A percentile compares a stretch with the other conserved stretches of the same genome.
These are phyloP conservation scores for Lachnellula suecica DNA, from an alignment of 2,329 filamentous ascomycete genomes.

Conservation along the genomic window DNA sequence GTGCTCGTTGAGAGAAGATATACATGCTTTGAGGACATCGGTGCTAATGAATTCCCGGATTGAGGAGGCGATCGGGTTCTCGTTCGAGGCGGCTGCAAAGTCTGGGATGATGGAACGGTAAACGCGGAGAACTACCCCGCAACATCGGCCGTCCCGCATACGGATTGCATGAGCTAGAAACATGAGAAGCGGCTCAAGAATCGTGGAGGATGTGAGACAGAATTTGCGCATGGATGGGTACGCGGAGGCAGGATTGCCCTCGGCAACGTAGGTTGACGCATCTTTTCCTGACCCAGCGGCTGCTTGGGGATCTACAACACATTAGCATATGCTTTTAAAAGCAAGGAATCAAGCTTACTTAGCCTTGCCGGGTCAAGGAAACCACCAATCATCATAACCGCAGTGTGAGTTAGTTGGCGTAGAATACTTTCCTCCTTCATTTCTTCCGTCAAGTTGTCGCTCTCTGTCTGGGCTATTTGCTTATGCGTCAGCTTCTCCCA, in stretches of 20 bases:
- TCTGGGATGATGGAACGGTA: constrained; percentile 82
- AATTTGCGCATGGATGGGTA: constrained; percentile 72
- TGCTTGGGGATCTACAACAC: constrained; percentile 16
- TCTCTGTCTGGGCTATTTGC: constrained; percentile 61
- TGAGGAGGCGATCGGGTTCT: constrained; percentile 49
- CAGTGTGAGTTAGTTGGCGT: constrained; percentile 86
- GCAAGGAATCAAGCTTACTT: constrained; percentile 46
- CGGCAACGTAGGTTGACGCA: constrained; percentile 27
- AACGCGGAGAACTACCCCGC: constrained; percentile 81
- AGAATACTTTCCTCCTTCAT: constrained; percentile 98
- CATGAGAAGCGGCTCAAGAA: constrained; percentile 84
- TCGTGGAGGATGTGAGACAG: constrained; percentile 72
- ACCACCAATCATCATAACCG: constrained; percentile 87
- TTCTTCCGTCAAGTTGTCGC: constrained; percentile 84
- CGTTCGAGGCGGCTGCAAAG: constrained; percentile 53
- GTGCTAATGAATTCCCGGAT: constrained; percentile 89
- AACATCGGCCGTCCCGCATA: constrained; percentile 87
- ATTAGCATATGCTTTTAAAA: not conserved
- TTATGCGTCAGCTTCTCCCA: constrained; percentile 76
- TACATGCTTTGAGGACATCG: constrained; percentile 85
- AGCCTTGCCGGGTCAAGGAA: constrained; percentile 74
- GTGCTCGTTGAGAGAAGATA: constrained; percentile 87
- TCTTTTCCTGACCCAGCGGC: constrained; percentile 23
- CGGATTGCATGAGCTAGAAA: constrained; percentile 90
- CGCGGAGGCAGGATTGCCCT: constrained; percentile 15